Base-by-base conservation (phyloP, 495 filamentous ascomycete species). In the Penicillium pancosmium region DNA sequence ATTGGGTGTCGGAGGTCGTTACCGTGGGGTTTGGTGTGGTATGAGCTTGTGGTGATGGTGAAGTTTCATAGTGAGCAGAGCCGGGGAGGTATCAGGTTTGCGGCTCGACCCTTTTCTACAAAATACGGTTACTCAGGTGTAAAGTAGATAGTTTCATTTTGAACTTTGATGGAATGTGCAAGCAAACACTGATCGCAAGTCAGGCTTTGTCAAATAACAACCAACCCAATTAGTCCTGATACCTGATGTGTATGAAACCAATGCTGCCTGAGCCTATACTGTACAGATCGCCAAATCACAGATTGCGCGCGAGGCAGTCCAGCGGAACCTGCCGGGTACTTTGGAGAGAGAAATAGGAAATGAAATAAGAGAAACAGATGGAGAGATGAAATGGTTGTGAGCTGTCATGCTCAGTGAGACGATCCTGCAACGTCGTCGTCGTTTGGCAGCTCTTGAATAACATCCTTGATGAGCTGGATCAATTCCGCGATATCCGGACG, bases 401-500 rank as follows among this genome's bases (percentile, higher is more conserved):
- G 36, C 15, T 4, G 15, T 36, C 13, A 23, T 33, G 34, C 41
- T 63, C 55, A 74, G 58, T 57, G 62, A 41, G 70, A 72, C 19
- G 68, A 48, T 25, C 74, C 56, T 13, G 69, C 64, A 23, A 66
- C 57, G 33, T 74, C 75, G 41, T 82, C 87, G 64, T 94, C 91
- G 13, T 90, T 88, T 4, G 91, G 90, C 63, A 95, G 69, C 63
- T 82, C 80, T 18, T 80, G 84, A 64, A 97, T 85, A 8, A 91
- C 88, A 49, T 80, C 76, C 77, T 92, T 86, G 40, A 96, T 86
- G 70, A 92, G 82, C 55, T 79, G 75, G 66, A 96, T 96, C 76
- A 98, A 69, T 78, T 96, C 89, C 61, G 91, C 87, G 60, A 98
- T 89, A 76, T 95, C 90, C 11, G 94, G 94, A 59, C 94, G 80